Evolutionary conservation across 371 early-diverging fungal species (phyloP), one percentile per base, ranked within the genome.

Genomic region (Apophysomyces ossiformis): DNA sequence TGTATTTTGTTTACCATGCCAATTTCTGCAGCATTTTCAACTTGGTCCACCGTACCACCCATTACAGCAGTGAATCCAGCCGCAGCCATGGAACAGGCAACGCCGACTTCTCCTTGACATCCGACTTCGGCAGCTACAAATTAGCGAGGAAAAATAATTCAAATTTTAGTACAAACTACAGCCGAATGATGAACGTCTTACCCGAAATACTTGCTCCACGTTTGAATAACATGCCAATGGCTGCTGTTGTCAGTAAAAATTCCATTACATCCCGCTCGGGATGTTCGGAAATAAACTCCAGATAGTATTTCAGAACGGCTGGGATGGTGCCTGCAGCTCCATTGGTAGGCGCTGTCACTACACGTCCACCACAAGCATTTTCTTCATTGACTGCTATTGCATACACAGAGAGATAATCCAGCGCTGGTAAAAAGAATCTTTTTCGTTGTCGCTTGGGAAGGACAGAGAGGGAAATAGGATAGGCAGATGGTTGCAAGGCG

Each of bases 321-420:
- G 98, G 98, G 60, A 97, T 95, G 7, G 93, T 90, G 39, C 58
- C 36, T 36, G 96, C 93, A 7, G 96, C 95, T 26, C 96, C 96
- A 70, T 96, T 96, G 13, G 96, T 96, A 12, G 96, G 96, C 0
- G 95, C 95, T 2, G 96, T 96, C 0, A 96, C 96, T 1, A 96
- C 95, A 43, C 95, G 90, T 32, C 94, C 95, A 63, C 98, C 98
- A 37, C 94, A 93, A 0, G 97, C 96, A 77, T 97, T 96, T 76
- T 97, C 97, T 80, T 97, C 98, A 67, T 97, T 97, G 32, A 97
- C 98, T 11, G 98, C 96, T 71, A 97, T 93, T 38, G 98, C 98
- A 64, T 96, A 97, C 1, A 95, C 91, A 1, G 95, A 95, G 7
- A 97, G 84, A 71, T 95, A 96, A 73, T 97, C 98, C n/a, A 97